Percentiles rank a stretch among this genome's conserved stretches.
These are phyloP conservation scores for Eucalyptus regnans DNA, from an alignment of 345 rosid genomes.

Conservation along the genomic window DNA sequence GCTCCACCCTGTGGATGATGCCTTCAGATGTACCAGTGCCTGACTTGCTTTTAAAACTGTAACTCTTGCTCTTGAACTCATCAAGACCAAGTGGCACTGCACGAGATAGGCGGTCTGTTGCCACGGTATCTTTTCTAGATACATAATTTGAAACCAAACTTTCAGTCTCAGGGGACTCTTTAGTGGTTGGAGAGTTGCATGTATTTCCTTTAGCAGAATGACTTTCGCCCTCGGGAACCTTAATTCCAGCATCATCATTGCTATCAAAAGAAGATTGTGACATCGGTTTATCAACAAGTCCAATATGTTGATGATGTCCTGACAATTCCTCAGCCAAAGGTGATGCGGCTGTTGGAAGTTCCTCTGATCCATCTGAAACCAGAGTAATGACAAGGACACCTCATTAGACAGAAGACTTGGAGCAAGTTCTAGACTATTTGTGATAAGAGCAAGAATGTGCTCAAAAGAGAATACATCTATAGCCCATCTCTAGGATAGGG, in stretches of 20 bases:
- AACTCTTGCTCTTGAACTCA: conserved; percentile 85
- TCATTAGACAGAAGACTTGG: not conserved
- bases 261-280: not conserved
- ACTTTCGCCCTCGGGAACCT: not conserved
- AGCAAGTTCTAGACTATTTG: not conserved
- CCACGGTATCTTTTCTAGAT: conserved; percentile 12
- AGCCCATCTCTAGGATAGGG: not conserved
- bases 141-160: conserved; percentile 6
- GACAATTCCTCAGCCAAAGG: conserved; percentile 10
- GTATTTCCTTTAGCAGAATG: conserved; percentile 8
- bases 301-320: not conserved
- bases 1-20: conserved; percentile 73
- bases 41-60: conserved; percentile 48
- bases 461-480: not conserved
- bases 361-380: conserved; percentile 36
- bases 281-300: conserved; percentile 5
- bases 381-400: not conserved
- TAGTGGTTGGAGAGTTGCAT: not conserved
- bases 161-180: conserved; percentile 10
- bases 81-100: conserved; percentile 69
- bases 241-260: conserved; percentile 4
- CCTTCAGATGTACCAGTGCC: conserved; percentile 52
- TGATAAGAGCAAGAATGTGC: not conserved
- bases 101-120: conserved; percentile 36
- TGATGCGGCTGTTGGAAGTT: conserved; percentile 12